Conservation (phyloP, 73 alveolate species). For the Tetrahymena malaccensis region DNA sequence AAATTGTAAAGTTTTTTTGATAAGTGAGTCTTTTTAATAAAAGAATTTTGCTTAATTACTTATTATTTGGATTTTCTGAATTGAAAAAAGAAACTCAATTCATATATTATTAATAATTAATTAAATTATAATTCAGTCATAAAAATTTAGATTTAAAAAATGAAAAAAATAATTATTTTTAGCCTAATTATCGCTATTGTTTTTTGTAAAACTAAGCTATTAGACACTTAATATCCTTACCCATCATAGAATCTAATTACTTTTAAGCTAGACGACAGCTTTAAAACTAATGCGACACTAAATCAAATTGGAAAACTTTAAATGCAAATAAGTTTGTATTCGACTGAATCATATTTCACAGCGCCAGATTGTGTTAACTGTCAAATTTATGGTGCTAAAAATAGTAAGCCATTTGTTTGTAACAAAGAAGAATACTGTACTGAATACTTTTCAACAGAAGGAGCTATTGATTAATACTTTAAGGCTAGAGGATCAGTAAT, state of each 20-base stretch:
- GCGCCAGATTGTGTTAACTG: background rate
- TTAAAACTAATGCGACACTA: background rate
- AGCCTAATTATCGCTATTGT: too few relatives aligned
- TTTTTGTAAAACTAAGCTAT: background rate
- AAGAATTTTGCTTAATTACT: too few relatives aligned
- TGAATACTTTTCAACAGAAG: background rate
- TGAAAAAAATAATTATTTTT: too few relatives aligned
- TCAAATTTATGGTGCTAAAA: background rate
- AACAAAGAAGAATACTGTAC: background rate
- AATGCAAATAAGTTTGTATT: background rate
- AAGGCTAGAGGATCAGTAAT: background rate
- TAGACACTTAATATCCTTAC: background rate
- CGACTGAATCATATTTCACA: background rate
- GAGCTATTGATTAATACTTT: background rate
- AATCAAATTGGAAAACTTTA: background rate
- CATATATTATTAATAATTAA: too few relatives aligned
- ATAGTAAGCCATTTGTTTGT: background rate
- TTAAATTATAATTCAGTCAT: too few relatives aligned
- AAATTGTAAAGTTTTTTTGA: too few relatives aligned
- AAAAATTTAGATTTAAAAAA: too few relatives aligned
- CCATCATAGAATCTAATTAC: background rate
- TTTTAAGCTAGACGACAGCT: background rate
- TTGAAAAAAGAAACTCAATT: too few relatives aligned
- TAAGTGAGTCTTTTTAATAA: too few relatives aligned
- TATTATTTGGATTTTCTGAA: too few relatives aligned